Evolutionary conservation across 768 basidiomycete genomes (phyloP).

Genomic region (Chalciporus pseudorubinellus): DNA sequence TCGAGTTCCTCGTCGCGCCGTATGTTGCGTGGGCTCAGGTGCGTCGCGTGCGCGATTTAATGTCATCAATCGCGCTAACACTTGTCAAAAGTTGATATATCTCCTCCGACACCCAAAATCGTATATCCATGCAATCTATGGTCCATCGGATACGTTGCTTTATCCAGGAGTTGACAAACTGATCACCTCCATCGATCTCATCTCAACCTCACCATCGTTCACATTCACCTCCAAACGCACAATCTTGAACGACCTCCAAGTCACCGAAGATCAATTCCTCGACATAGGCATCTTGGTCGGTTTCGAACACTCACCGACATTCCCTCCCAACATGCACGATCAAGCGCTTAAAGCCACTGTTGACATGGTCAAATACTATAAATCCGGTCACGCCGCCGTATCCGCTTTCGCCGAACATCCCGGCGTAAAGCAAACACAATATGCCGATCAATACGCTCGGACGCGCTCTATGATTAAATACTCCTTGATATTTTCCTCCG

Average conservation of each 20-base stretch:
- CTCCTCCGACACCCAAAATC: constrained; percentile 89
- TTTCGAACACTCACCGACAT: constrained; percentile 75
- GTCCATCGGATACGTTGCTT: constrained; percentile 84
- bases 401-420: constrained; percentile 77
- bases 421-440: constrained; percentile 74
- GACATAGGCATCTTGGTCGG: constrained; percentile 92
- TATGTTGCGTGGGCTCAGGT: constrained; percentile 97
- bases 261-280: constrained; percentile 89
- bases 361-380: constrained; percentile 92
- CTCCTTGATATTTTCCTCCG: constrained; percentile 84
- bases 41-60: constrained; percentile 31
- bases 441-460: constrained; percentile 83
- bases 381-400: constrained; percentile 81
- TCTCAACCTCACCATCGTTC: constrained; percentile 65
- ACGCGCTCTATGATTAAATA: constrained; percentile 91
- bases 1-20: constrained; percentile 95
- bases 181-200: constrained; percentile 84
- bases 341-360: constrained; percentile 81
- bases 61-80: constrained; percentile 6
- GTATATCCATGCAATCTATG: constrained; percentile 93
- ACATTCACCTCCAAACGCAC: constrained; percentile 79
- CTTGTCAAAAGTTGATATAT: constrained; percentile 75
- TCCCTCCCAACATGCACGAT: constrained; percentile 80
- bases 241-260: constrained; percentile 61
- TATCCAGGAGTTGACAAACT: constrained; percentile 88